Base-by-base conservation (phyloP, 2,329 filamentous ascomycete species). In the Colletotrichum destructivum region DNA sequence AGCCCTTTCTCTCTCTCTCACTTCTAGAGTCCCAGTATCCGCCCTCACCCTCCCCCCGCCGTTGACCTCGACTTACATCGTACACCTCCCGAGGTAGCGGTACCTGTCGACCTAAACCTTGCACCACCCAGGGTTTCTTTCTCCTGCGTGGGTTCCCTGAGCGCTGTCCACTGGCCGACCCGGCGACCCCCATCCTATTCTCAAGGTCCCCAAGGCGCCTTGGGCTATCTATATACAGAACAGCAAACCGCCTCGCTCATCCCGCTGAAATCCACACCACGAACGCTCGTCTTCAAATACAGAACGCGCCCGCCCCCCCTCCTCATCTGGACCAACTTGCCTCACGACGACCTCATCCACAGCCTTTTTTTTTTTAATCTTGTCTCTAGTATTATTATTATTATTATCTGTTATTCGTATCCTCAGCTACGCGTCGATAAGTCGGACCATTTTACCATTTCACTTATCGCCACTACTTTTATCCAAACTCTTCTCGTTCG, bases 141-240 rank as follows among this genome's bases (percentile, higher is more conserved):
- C 35, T 66, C 62, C 23, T 62, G 21, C 67, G 31, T 61, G 69
- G 64, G 51, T 54, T 71, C 63, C 47, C 49, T 38, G 52, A 66
- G 66, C 62, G 44, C 61, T 18, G 57, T 12, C 64, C 64, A 62
- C 63, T 62, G 52, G 38, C 66, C 31, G 31, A 31, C 31, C 31
- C 6, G 31, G 31, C 31, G 31, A 31, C 31, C 31, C 31, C 31
- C 31, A 31, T 8, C 31, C 46, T n/a, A 42, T 18, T 59, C 9
- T 42, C 23, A 11, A 9, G 42, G 40, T 49, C 11, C 38, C 21
- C 64, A 47, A 47, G 38, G 18, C 35, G 38, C 23, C 35, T 35
- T 47, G 16, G 46, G 51, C 49, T 59, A 68, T 71, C 42, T 68
- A 68, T 68, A 68, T 68, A 70, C 68, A 62, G 57, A 62, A 67